phyloP scores from a whole-genome alignment of 2,329 filamentous ascomycete genomes.

The Ophiosphaerella herpotricha region DNA sequence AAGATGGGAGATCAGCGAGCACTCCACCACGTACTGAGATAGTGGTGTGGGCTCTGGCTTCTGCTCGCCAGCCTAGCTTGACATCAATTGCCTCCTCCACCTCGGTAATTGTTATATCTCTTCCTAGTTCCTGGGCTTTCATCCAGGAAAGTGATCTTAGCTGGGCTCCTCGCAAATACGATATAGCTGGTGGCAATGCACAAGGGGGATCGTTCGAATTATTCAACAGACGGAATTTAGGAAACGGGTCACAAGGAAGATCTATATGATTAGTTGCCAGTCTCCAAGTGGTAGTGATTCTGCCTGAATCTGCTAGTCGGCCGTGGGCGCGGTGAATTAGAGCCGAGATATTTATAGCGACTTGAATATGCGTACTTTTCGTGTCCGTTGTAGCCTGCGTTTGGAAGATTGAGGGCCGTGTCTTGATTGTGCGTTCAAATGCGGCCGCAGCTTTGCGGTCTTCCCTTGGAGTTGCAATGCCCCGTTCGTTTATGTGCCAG shows the following conservation, averaged over 20 bases:
- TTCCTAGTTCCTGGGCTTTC: slow-evolving; percentile 56
- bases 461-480: slow-evolving; percentile 30
- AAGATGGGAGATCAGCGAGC: slow-evolving; percentile 67
- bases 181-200: slow-evolving; percentile 38
- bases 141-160: slow-evolving; percentile 64
- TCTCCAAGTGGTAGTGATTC: slow-evolving; percentile 49
- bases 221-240: slow-evolving; percentile 49
- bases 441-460: slow-evolving; percentile 53
- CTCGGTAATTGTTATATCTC: slow-evolving; percentile 49
- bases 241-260: slow-evolving; percentile 37
- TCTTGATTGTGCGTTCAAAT: slow-evolving; percentile 59
- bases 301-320: slow-evolving; percentile 28
- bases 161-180: slow-evolving; percentile 58
- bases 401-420: slow-evolving; percentile 43
- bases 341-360: slow-evolving; percentile 49
- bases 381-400: slow-evolving; percentile 20
- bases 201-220: slow-evolving; percentile 43
- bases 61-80: slow-evolving; percentile 61
- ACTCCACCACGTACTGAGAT: slow-evolving; percentile 61
- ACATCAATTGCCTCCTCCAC: slow-evolving; percentile 60
- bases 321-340: slow-evolving; percentile 51
- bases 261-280: slow-evolving; percentile 53
- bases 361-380: slow-evolving; percentile 42
- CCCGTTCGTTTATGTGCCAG: slow-evolving; percentile 30
- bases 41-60: slow-evolving; percentile 55